Conservation (phyloP, 768 basidiomycete species). For the Mycena metata region DNA sequence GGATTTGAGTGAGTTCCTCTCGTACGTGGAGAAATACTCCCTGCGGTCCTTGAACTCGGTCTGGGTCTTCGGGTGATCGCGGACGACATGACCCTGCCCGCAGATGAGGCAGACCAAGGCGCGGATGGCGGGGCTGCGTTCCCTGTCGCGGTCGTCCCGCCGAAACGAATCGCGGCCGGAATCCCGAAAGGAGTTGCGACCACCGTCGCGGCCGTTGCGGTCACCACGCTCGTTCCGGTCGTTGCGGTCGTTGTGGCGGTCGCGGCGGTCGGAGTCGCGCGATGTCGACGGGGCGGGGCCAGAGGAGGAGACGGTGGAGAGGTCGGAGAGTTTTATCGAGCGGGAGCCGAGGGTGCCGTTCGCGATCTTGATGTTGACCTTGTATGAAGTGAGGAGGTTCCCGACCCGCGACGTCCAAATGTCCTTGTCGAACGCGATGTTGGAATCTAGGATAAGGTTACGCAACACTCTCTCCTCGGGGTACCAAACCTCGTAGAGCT, state of each 20-base stretch:
- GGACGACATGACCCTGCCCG: not conserved
- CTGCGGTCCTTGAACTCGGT: not conserved
- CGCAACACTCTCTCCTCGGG: not conserved
- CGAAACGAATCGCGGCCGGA: too few relatives aligned
- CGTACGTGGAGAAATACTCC: not conserved
- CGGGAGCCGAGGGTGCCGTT: not conserved
- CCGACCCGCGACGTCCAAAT: not conserved
- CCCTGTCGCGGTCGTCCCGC: too few relatives aligned
- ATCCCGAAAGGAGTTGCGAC: not conserved
- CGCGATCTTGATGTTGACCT: not conserved
- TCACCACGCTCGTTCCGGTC: not conserved
- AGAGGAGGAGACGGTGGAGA: not conserved
- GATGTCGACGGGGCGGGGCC: not conserved
- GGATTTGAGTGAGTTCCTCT: not conserved
- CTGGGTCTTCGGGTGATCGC: not conserved
- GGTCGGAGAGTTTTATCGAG: not conserved
- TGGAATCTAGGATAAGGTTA: not conserved
- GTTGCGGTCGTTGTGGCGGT: not conserved
- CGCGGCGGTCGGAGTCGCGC: not conserved
- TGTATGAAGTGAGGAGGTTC: not conserved
- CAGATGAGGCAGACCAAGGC: not conserved
- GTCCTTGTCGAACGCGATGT: not conserved
- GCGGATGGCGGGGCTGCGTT: too few relatives aligned
- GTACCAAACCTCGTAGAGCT: not conserved
- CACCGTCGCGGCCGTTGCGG: not conserved